Percentiles rank a stretch among this genome's conserved stretches.
Conservation (phyloP, 2,329 filamentous ascomycete genomes). For the Ilyonectria destructans region DNA sequence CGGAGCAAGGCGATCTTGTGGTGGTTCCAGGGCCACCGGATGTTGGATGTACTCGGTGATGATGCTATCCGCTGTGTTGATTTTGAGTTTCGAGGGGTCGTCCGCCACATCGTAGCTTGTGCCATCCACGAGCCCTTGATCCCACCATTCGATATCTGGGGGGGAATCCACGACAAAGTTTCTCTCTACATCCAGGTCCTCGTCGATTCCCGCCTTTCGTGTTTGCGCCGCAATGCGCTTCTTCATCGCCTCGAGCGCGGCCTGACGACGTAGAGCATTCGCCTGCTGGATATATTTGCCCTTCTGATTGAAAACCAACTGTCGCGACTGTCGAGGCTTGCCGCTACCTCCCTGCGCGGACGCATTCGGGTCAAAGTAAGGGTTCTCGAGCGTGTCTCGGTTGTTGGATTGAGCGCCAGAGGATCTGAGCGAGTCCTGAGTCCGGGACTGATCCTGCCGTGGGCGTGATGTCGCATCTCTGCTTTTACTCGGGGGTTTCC, state of each 20-base stretch:
- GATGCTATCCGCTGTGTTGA: constrained; percentile 85
- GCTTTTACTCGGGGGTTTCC: constrained; percentile 62
- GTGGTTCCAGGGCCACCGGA: constrained; percentile 90
- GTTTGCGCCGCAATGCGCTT: constrained; percentile 90
- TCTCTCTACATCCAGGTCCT: constrained; percentile 90
- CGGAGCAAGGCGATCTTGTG: constrained; percentile 88
- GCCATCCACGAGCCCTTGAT: constrained; percentile 87
- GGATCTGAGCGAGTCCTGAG: constrained; percentile 41
- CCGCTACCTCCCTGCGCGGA: constrained; percentile 70
- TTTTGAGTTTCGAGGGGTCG: constrained; percentile 77
- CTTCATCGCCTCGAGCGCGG: constrained; percentile 93
- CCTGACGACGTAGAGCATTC: constrained; percentile 89
- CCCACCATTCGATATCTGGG: constrained; percentile 97
- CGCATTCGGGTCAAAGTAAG: constrained; percentile 84
- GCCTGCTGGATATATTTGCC: constrained; percentile 98
- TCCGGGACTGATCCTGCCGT: constrained; percentile 36
- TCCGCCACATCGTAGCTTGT: constrained; percentile 82
- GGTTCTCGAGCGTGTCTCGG: constrained; percentile 67
- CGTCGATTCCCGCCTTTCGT: constrained; percentile 92
- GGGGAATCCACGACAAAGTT: constrained; percentile 88
- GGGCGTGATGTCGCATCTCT: constrained; percentile 44
- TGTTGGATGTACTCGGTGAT: constrained; percentile 95
- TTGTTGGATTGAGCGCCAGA: constrained; percentile 26
- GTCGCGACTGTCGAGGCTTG: constrained; percentile 80
- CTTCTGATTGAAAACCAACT: constrained; percentile 92